These are phyloP conservation scores for Trichodelitschia bisporula DNA, from an alignment of 495 filamentous ascomycete genomes.

Conservation along the genomic window DNA sequence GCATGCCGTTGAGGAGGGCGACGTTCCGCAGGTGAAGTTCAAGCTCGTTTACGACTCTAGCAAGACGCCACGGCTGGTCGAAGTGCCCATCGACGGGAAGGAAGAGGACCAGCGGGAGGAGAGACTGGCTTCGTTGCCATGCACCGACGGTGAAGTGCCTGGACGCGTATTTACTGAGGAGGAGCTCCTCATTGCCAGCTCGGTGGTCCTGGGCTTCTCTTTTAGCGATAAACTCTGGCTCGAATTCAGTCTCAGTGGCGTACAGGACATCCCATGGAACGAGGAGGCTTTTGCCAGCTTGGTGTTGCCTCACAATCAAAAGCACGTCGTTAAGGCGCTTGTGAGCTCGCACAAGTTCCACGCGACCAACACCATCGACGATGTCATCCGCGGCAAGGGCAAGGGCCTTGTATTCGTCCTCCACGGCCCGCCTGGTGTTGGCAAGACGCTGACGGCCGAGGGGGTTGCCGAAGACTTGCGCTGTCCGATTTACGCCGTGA, in stretches of 20 bases:
- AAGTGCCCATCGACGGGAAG: slow-evolving; percentile 35
- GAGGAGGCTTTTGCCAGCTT: slow-evolving; percentile 57
- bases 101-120: slow-evolving; percentile 38
- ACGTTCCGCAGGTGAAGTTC: slow-evolving; percentile 27
- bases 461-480: slow-evolving; percentile 64
- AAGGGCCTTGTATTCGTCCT: slow-evolving; percentile 52
- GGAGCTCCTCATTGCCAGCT: slow-evolving; percentile 72
- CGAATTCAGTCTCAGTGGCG: slow-evolving; percentile 63
- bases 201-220: slow-evolving; percentile 77
- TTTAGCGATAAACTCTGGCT: slow-evolving; percentile 84
- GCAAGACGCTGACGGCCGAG: slow-evolving; percentile 77
- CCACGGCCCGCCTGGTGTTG: slow-evolving; percentile 65
- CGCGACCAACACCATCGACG: slow-evolving; percentile 59
- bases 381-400: slow-evolving; percentile 59
- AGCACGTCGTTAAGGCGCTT: slow-evolving; percentile 56
- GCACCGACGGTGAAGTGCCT: slow-evolving; percentile 18
- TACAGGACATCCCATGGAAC: slow-evolving; percentile 67
- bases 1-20: slow-evolving; percentile 23
- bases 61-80: slow-evolving; percentile 30
- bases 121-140: slow-evolving; percentile 29
- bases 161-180: slow-evolving; percentile 50
- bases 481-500: slow-evolving; percentile 68
- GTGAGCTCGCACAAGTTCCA: slow-evolving; percentile 66
- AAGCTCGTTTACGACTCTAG: slow-evolving; percentile 43
- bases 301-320: slow-evolving; percentile 49